Conservation (phyloP, 2,329 filamentous ascomycete species). For the Teratosphaeria zuluensis region DNA sequence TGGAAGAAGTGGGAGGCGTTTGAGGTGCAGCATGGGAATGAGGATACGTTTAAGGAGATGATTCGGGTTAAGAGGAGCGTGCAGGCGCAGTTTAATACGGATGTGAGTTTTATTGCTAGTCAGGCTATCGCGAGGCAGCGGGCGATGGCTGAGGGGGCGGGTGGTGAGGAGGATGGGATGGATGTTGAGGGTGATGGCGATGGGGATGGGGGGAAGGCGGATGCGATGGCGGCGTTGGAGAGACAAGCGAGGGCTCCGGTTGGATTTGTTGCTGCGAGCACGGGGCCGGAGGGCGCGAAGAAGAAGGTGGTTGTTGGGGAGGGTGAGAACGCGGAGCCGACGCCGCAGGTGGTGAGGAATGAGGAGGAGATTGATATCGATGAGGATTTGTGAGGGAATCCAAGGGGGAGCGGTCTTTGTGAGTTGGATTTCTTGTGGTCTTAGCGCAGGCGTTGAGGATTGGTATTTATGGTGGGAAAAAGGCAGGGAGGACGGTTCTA, state of each 20-base stretch:
- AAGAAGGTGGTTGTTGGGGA: conserved; percentile 7
- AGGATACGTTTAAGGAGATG: conserved; percentile 99
- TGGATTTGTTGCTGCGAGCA: conserved; percentile 84
- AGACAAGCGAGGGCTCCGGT: conserved; percentile 77
- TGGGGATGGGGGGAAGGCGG: conserved; percentile 46
- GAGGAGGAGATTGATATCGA: conserved; percentile 27
- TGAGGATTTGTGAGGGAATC: conserved; percentile 18
- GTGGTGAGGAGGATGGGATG: conserved; percentile 35
- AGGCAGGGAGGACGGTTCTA: not conserved
- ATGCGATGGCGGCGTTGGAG: conserved; percentile 85
- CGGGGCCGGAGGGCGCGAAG: conserved; percentile 31
- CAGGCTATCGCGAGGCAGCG: conserved; percentile 81
- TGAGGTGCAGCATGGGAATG: conserved; percentile 95
- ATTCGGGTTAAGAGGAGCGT: conserved; percentile 93
- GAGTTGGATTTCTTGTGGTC: not conserved
- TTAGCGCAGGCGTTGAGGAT: not conserved
- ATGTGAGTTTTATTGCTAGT: conserved; percentile 96
- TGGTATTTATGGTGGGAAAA: too few species aligned
- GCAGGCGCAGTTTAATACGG: conserved; percentile 95
- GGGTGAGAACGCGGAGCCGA: not conserved
- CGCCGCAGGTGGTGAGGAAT: conserved; percentile 9
- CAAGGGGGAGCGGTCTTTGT: not conserved
- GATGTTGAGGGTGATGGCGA: conserved; percentile 25
- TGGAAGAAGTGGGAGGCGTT: conserved; percentile 97
- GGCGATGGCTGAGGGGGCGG: conserved; percentile 32